These are phyloP conservation scores for Neoscytalidium dimidiatum DNA, from an alignment of 2,329 filamentous ascomycete species.

Conservation along the genomic window DNA sequence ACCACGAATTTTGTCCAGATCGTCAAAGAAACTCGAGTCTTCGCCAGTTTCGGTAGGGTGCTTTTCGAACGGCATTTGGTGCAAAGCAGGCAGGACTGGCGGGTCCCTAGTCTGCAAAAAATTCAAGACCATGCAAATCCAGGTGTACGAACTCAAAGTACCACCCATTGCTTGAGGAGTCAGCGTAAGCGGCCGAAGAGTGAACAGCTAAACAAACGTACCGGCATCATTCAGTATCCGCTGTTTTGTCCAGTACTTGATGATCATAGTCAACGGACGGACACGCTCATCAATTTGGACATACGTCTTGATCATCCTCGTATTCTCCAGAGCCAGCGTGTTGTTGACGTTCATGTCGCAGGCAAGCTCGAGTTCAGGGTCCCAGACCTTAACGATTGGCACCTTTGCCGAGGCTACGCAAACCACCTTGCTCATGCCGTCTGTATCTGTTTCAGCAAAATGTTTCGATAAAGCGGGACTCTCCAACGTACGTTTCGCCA, in stretches of 20 bases:
- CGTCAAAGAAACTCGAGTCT: constrained; percentile 81
- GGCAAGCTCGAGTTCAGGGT: constrained; percentile 83
- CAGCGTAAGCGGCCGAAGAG: constrained; percentile 20
- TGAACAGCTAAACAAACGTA: constrained; percentile 51
- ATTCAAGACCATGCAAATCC: constrained; percentile 98
- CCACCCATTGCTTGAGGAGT: constrained; percentile 86
- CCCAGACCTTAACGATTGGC: constrained; percentile 98
- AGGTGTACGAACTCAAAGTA: constrained; percentile 96
- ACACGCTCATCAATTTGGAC: constrained; percentile 91
- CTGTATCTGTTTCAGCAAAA: constrained; percentile 53
- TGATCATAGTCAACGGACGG: constrained; percentile 88
- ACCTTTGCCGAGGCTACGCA: constrained; percentile 95
- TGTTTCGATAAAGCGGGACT: background rate
- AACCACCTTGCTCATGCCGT: constrained; percentile 94
- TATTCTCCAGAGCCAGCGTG: constrained; percentile 90
- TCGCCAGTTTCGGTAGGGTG: constrained; percentile 64
- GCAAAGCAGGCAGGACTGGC: constrained; percentile 81
- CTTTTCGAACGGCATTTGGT: constrained; percentile 69
- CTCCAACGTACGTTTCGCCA: constrained; percentile 74
- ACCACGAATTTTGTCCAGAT: constrained; percentile 71
- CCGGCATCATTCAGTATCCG: constrained; percentile 95
- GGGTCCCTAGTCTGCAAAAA: constrained; percentile 88
- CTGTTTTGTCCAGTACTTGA: constrained; percentile 95
- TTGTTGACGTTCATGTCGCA: constrained; percentile 99
- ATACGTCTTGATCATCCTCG: constrained; percentile 96